A percentile compares a stretch with the other conserved stretches of the same genome.
Conservation (phyloP, 129 eudicot species). For the Escallonia herrerae region DNA sequence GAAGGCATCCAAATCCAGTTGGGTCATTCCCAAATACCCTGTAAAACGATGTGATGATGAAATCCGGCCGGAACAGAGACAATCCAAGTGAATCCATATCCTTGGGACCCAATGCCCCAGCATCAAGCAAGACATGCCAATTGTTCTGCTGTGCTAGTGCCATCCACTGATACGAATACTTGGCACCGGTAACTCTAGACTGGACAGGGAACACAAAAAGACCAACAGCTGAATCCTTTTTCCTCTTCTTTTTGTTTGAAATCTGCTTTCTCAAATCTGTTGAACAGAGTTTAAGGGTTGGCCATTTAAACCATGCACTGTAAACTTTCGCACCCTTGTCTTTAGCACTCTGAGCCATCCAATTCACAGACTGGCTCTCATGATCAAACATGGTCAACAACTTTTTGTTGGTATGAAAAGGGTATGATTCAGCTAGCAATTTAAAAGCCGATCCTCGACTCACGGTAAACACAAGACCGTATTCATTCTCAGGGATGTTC, state of each 20-base stretch:
- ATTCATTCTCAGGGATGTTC: constrained; percentile 94
- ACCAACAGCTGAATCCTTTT: constrained; percentile 78
- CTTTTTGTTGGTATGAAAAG: constrained; percentile 94
- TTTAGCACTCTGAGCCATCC: constrained; percentile 96
- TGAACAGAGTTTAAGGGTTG: constrained; percentile 90
- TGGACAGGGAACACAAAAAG: constrained; percentile 96
- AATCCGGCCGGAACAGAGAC: constrained; percentile 90
- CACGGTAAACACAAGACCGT: constrained; percentile 89
- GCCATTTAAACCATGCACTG: constrained; percentile 99
- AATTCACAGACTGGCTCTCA: constrained; percentile 94
- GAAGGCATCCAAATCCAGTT: constrained; percentile 94
- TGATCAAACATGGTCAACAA: constrained; percentile 96
- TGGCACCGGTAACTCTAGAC: constrained; percentile 92
- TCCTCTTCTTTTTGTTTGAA: constrained; percentile 68
- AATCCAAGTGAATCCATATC: constrained; percentile 99
- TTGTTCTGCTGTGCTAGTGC: constrained; percentile 98
- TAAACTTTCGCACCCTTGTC: constrained; percentile 90
- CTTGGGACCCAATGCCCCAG: constrained; percentile 97
- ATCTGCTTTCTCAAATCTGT: constrained; percentile 90
- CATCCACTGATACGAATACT: constrained; percentile 99
- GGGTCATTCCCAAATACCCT: constrained; percentile 95
- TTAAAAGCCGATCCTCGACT: constrained; percentile 97
- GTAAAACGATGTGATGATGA: constrained; percentile 95
- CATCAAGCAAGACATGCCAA: constrained; percentile 99
- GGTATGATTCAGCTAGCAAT: constrained; percentile 89